Base-by-base conservation (phyloP, 441 rosid species). In the Cnidoscolus chayamansa region DNA sequence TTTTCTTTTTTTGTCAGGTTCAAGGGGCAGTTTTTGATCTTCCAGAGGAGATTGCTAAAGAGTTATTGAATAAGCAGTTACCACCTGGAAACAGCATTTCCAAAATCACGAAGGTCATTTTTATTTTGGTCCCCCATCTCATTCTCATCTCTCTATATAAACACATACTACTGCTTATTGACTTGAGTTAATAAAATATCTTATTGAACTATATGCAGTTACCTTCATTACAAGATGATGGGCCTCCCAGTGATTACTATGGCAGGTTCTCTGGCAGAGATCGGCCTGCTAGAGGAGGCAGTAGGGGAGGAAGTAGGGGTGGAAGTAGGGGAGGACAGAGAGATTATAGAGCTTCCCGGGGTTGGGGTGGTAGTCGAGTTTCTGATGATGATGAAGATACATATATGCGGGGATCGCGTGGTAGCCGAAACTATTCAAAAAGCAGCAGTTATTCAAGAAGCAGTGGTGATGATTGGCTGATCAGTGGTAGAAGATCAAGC, bases 1-100 rank as follows among this genome's bases (percentile, higher is more conserved):
- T 66, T 67, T 62, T 40, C 6, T 75, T 67, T 40, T 60, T 75
- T 35, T 2, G 37, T 80, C 88, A 94, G 99, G 82, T 94, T 70
- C 99, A 90, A 84, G 98, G 97, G 78, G 97, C 97, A 32, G 93
- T 94, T 72, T 94, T 94, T 78, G 99, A 94, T 84, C 86, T 94
- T 68, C 97, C 97, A 1, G 97, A 92, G 84, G 99, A 94, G 73
- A 87, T 92, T 60, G 97, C 94, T 3, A 92, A 89, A 84, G 91
- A 81, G 79, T 83, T 92, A 67, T 84, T 94, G 69, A 84, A 79
- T 74, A 86, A 79, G 82, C 85, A 87, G 83, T 58, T 83, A 53
- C 97, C 97, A 55, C 90, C 89, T 32, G 99, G 99, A 78, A 92
- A 90, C 82, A 84, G 81, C 61, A 72, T 94, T 73, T 70, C 89